Evolutionary conservation across 306 rosid species (phyloP), one percentile per base, ranked within the genome.

Genomic region (Morella rubra): DNA sequence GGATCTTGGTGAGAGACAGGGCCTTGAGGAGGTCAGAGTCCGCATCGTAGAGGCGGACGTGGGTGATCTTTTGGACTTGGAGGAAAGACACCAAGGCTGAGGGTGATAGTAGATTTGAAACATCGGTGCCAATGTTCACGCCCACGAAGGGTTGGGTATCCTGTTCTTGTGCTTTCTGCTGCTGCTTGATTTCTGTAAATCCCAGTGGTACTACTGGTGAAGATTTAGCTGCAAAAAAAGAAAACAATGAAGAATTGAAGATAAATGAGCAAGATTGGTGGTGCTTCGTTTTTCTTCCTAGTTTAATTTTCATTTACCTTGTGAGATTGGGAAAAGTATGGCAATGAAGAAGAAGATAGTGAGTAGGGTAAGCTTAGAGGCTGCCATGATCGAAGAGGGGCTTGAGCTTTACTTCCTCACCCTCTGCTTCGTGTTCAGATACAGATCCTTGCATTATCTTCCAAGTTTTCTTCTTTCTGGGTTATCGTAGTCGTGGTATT

Each of bases 11-110:
- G 15, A 71, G 83, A 24, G 89, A 77, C 64, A 93, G 37, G 9
- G 98, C 91, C 75, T 53, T 52, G 82, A 93, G 98, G 50, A 91
- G 85, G 53, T 88, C 86, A 1, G 96, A 85, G 91, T 88, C 80
- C 1, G 93, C 88, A 79, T 93, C 97, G 91, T 93, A 91, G 76
- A 93, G 86, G 3, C 97, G 84, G 50, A 93, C 56, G 80, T 91
- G 92, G 5, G 76, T 83, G 46, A 93, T 91, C 62, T 90, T 90
- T 32, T 93, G 93, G 14, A 81, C 59, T 44, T 82, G 81, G 4
- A 93, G 95, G 64, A 93, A 88, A 16, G 91, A 64, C 0, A 90
- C 92, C 0, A 93, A 75, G 8, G 84, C 86, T 0, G 88, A 20
- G 3, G 97, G 87, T 0, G 90, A 61, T 0, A 88, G 71, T 8